phyloP scores from a whole-genome alignment of 768 basidiomycete genomes.

The Rhodotorula taiwanensis region DNA sequence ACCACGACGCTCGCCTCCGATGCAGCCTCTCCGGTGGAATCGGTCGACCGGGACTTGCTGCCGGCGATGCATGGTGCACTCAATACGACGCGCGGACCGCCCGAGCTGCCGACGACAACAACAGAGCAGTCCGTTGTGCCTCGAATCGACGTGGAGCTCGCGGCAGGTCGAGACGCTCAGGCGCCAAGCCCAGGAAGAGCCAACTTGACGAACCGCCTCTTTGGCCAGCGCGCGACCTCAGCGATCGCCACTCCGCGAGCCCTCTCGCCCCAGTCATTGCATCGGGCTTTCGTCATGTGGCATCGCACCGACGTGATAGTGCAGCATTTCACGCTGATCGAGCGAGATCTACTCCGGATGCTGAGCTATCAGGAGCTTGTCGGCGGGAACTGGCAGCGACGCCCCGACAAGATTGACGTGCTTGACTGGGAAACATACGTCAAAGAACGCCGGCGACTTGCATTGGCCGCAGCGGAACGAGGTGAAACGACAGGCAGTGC shows the following conservation, averaged over 20 bases:
- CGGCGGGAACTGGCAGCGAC: conserved; percentile 22
- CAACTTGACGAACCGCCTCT: too few relatives aligned
- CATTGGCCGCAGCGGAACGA: conserved; percentile 41
- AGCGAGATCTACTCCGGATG: conserved; percentile 74
- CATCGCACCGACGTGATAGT: conserved; percentile 60
- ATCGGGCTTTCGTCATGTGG: conserved; percentile 67
- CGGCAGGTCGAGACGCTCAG: too few relatives aligned
- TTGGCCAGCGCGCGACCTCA: too few relatives aligned
- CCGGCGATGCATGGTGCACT: too few relatives aligned
- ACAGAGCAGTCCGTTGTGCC: too few relatives aligned
- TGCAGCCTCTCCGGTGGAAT: too few relatives aligned
- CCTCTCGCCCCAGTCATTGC: conserved; percentile 48
- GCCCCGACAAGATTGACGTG: conserved; percentile 49
- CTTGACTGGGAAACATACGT: conserved; percentile 78
- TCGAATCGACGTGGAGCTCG: too few relatives aligned
- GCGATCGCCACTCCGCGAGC: not conserved
- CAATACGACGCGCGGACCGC: too few relatives aligned
- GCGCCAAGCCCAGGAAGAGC: too few relatives aligned
- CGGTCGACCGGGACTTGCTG: too few relatives aligned
- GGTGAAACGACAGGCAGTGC: conserved; percentile 13
- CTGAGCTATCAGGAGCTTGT: conserved; percentile 86
- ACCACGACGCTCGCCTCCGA: too few relatives aligned
- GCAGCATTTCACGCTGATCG: conserved; percentile 77
- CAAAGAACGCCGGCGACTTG: conserved; percentile 64
- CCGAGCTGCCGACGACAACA: too few relatives aligned